Evolutionary conservation across 1,284 basidiomycete genomes (phyloP).

Genomic region (Cutaneotrichosporon sp.): DNA sequence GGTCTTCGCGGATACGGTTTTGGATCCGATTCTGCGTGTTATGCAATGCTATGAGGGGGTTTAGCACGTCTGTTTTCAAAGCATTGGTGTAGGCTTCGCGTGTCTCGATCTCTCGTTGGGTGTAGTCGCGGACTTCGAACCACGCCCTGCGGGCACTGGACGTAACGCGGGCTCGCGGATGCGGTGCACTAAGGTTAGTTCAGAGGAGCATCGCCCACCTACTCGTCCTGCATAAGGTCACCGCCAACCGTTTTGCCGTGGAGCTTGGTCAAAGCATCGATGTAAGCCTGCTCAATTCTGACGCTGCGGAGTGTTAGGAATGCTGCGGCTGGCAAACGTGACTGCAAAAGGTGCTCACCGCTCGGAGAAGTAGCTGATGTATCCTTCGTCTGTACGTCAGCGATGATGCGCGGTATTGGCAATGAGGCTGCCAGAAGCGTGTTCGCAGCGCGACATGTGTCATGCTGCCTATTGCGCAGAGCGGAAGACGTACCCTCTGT

Average conservation of each 20-base stretch:
- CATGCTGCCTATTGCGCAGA: no score
- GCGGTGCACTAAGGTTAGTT: slow-evolving; percentile 6
- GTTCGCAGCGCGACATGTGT: no score
- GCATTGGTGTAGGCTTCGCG: slow-evolving; percentile 68
- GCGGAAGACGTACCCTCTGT: slow-evolving; percentile 32
- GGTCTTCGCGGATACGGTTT: slow-evolving; percentile 80
- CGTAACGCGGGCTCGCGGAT: slow-evolving; percentile 5
- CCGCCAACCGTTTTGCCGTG: slow-evolving; percentile 64
- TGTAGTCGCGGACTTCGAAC: slow-evolving; percentile 74
- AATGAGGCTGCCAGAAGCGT: no score
- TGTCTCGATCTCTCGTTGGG: slow-evolving; percentile 76
- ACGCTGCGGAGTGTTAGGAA: slow-evolving; percentile 53
- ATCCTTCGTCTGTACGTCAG: slow-evolving; percentile 56
- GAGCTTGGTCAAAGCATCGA: slow-evolving; percentile 64
- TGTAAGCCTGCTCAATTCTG: slow-evolving; percentile 73
- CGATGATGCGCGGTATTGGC: no score
- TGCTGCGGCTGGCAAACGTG: no score
- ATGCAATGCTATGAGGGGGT: slow-evolving; percentile 58
- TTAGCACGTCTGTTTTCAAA: slow-evolving; percentile 66
- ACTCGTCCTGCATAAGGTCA: slow-evolving; percentile 53
- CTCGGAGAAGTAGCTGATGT: slow-evolving; percentile 77
- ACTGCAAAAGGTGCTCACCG: no score
- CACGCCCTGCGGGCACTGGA: slow-evolving; percentile 64
- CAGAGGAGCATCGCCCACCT: no score
- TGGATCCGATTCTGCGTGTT: slow-evolving; percentile 81